These are phyloP conservation scores for Chlorencoelia australis DNA, from an alignment of 2,329 filamentous ascomycete genomes.

Conservation along the genomic window DNA sequence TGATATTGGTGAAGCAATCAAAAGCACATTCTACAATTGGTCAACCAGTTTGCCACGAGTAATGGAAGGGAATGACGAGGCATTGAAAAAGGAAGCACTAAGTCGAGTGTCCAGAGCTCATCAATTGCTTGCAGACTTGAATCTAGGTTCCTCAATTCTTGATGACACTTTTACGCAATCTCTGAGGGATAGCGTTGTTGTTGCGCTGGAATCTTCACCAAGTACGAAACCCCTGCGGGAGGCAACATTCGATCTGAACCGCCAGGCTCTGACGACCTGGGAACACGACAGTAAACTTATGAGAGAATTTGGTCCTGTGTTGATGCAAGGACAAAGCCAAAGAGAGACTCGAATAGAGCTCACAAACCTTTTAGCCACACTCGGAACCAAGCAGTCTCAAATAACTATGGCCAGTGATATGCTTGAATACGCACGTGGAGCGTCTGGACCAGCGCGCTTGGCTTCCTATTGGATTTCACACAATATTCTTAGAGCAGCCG, in stretches of 20 bases:
- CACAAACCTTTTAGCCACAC: constrained; percentile 42
- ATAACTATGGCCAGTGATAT: constrained; percentile 54
- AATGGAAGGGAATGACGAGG: constrained; percentile 77
- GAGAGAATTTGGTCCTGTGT: constrained; percentile 45
- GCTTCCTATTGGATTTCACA: constrained; percentile 75
- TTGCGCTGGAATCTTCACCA: constrained; percentile 17
- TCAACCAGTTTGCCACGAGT: constrained; percentile 67
- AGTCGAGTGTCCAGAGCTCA: constrained; percentile 68
- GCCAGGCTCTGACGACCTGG: constrained; percentile 23
- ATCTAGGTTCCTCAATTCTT: constrained; percentile 54
- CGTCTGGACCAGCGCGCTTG: constrained; percentile 47
- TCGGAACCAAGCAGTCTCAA: constrained; percentile 49
- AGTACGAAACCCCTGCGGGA: constrained; percentile 18
- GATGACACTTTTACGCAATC: constrained; percentile 57
- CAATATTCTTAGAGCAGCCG: constrained; percentile 53
- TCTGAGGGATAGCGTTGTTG: constrained; percentile 62
- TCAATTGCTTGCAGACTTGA: constrained; percentile 51
- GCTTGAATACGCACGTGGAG: constrained; percentile 50
- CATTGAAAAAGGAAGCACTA: constrained; percentile 61
- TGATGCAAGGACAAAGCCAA: constrained; percentile 58
- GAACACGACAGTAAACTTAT: constrained; percentile 11
- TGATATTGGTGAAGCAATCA: constrained; percentile 52
- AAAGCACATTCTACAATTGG: constrained; percentile 70
- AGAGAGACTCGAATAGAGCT: constrained; percentile 49
- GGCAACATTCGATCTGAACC: constrained; percentile 20